phyloP scores from a whole-genome alignment of 2,329 filamentous ascomycete genomes.

The Lachnum nothofagi region DNA sequence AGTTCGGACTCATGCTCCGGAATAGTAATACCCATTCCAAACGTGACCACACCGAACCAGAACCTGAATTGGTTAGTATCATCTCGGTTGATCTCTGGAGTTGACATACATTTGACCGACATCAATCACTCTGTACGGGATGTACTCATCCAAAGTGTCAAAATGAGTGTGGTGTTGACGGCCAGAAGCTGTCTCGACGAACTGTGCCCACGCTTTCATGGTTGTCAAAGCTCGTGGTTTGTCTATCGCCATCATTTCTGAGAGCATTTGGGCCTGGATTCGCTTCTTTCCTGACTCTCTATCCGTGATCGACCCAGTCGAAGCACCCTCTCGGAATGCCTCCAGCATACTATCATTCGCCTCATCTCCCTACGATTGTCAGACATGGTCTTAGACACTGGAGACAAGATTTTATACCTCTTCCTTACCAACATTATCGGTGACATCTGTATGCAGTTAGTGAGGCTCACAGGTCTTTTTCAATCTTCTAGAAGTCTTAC shows the following conservation, averaged over 20 bases:
- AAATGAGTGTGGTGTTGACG: background rate
- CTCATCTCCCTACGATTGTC: background rate
- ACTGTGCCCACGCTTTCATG: background rate
- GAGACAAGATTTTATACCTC: background rate
- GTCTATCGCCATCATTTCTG: conserved; percentile 1
- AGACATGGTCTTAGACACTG: too few species aligned
- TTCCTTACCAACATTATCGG: background rate
- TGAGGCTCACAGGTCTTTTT: background rate
- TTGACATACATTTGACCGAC: background rate
- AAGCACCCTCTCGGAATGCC: background rate
- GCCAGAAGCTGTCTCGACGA: background rate
- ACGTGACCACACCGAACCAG: conserved; percentile 4
- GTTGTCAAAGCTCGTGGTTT: background rate
- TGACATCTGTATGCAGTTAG: background rate
- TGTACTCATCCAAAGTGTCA: conserved; percentile 1
- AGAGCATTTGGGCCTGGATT: background rate
- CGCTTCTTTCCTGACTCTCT: background rate
- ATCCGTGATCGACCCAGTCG: background rate
- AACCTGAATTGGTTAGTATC: background rate
- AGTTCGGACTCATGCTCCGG: background rate
- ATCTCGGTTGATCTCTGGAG: background rate
- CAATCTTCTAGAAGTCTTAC: background rate
- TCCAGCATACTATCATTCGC: background rate
- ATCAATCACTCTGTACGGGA: conserved; percentile 2
- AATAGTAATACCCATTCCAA: conserved; percentile 3